phyloP scores from a whole-genome alignment of 345 rosid species.

The Dimocarpus longan region DNA sequence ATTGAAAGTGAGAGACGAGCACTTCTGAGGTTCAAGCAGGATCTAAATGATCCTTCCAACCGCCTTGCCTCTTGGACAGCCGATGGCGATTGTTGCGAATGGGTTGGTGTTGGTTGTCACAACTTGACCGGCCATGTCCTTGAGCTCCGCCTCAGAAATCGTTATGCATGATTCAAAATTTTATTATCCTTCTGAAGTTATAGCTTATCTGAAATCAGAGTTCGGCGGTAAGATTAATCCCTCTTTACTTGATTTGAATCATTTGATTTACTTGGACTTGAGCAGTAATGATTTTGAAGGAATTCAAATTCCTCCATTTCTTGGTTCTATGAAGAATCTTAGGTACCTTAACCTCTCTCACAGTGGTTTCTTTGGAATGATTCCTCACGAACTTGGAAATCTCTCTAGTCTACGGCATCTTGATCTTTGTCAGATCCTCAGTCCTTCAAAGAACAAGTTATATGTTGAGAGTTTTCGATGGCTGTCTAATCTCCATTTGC shows the following conservation, averaged over 20 bases:
- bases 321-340: neutral
- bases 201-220: neutral
- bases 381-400: neutral
- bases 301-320: neutral
- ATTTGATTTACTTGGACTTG: neutral
- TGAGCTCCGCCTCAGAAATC: neutral
- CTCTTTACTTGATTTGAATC: neutral
- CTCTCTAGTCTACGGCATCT: neutral
- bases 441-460: too few relatives aligned
- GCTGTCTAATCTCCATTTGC: too few relatives aligned
- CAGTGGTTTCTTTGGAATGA: neutral
- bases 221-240: neutral
- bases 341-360: neutral
- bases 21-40: too few relatives aligned
- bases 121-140: too few relatives aligned
- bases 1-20: neutral
- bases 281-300: neutral
- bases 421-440: neutral
- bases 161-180: too few relatives aligned
- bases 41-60: too few relatives aligned
- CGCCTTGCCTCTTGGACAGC: too few relatives aligned
- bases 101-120: too few relatives aligned
- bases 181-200: too few relatives aligned
- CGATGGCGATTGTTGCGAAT: too few relatives aligned
- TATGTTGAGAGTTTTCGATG: too few relatives aligned